These are phyloP conservation scores for Ramalina intermedia DNA, from an alignment of 495 filamentous ascomycete genomes.

Conservation along the genomic window DNA sequence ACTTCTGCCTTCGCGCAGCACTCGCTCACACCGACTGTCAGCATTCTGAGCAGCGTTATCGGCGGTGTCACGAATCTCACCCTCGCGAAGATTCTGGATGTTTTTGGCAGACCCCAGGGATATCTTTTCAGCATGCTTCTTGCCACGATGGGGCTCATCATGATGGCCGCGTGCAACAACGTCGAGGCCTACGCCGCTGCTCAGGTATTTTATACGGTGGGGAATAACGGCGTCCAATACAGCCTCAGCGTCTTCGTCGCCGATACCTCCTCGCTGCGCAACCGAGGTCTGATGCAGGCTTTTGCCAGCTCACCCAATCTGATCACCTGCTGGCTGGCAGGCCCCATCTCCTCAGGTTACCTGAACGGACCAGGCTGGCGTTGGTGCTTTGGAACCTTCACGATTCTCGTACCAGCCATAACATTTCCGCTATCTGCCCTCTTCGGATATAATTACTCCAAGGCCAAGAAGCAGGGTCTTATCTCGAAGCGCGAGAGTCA, in stretches of 20 bases:
- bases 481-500: constrained; percentile 24
- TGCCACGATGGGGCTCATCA: constrained; percentile 26
- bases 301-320: constrained; percentile 53
- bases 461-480: constrained; percentile 37
- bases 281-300: constrained; percentile 47
- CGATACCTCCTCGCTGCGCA: constrained; percentile 48
- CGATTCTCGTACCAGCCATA: constrained; percentile 41
- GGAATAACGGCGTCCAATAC: constrained; percentile 44
- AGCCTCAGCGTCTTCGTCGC: constrained; percentile 48
- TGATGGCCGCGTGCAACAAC: constrained; percentile 35
- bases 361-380: constrained; percentile 40
- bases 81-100: constrained; percentile 50
- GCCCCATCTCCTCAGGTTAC: constrained; percentile 24
- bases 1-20: constrained; percentile 21
- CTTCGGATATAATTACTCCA: constrained; percentile 42
- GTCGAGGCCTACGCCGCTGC: constrained; percentile 33
- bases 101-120: constrained; percentile 42
- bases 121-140: constrained; percentile 32
- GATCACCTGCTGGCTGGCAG: constrained; percentile 32
- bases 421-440: constrained; percentile 37
- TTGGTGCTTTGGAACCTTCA: constrained; percentile 50
- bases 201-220: constrained; percentile 41
- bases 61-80: constrained; percentile 47
- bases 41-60: constrained; percentile 33
- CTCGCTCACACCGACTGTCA: constrained; percentile 24